Evolutionary conservation across 768 basidiomycete species (phyloP).

Genomic region (Boletus rubroflammeus): DNA sequence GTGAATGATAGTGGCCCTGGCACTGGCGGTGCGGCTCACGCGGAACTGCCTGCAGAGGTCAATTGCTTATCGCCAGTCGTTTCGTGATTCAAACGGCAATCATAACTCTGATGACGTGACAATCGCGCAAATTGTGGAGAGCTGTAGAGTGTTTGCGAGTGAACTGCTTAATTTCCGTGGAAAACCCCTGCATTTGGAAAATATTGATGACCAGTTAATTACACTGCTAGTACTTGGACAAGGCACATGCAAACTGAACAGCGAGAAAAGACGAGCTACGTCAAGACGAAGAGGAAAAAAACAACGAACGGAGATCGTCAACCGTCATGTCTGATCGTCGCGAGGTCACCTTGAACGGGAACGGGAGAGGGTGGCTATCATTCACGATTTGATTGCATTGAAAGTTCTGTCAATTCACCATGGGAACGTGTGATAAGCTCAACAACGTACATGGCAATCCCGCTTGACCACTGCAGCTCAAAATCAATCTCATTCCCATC

Average conservation of each 20-base stretch:
- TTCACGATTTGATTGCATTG: no score
- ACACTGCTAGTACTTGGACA: not conserved
- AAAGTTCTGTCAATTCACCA: not conserved
- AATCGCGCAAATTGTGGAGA: not conserved
- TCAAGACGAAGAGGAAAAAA: not conserved
- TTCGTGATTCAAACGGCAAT: not conserved
- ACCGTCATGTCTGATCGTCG: not conserved
- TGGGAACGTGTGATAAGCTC: no score
- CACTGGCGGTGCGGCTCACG: not conserved
- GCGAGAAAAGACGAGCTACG: not conserved
- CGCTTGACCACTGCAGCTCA: conserved; percentile 13
- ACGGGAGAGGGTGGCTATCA: conserved; percentile 17
- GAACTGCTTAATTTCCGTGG: no score
- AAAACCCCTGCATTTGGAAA: no score
- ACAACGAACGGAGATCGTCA: conserved; percentile 5
- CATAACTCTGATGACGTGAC: not conserved
- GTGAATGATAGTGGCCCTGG: not conserved
- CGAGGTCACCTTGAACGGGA: conserved; percentile 10
- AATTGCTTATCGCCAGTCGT: not conserved
- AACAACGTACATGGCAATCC: conserved; percentile 15
- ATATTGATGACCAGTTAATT: not conserved
- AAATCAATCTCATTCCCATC: conserved; percentile 24
- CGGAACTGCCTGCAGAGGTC: not conserved
- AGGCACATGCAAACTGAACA: not conserved
- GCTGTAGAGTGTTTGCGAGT: not conserved